A percentile compares a stretch with the other conserved stretches of the same genome.
Conservation (phyloP, 2,329 filamentous ascomycete genomes). For the Pseudocercospora pini-densiflorae region DNA sequence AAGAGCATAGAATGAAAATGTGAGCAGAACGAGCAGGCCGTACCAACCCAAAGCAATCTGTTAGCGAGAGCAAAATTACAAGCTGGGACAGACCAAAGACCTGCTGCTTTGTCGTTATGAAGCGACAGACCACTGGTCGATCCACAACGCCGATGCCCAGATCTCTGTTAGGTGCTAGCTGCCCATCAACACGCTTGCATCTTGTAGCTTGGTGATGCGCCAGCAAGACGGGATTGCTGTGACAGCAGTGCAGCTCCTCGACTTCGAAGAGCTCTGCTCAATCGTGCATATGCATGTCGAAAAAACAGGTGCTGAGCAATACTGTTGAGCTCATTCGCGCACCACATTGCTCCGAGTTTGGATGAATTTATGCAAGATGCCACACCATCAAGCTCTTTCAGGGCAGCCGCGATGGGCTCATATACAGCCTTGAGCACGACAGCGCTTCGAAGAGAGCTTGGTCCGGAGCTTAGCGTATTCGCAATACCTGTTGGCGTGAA, state of each 20-base stretch:
- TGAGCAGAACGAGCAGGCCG: background rate
- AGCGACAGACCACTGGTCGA: background rate
- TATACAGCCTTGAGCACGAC: constrained; percentile 22
- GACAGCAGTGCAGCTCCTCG: too few species aligned
- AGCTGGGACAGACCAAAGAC: background rate
- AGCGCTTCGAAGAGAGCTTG: constrained; percentile 13
- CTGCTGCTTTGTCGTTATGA: background rate
- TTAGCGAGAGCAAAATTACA: background rate
- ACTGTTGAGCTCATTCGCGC: background rate
- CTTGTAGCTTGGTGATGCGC: background rate
- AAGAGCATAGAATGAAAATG: background rate
- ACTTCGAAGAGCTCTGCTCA: background rate
- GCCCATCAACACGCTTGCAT: background rate
- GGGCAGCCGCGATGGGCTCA: constrained; percentile 10
- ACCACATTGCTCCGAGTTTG: background rate
- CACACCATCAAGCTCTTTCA: background rate
- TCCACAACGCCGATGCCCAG: background rate
- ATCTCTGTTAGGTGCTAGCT: background rate
- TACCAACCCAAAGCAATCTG: background rate
- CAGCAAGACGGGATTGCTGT: too few species aligned
- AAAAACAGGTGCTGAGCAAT: background rate
- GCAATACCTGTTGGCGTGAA: constrained; percentile 1
- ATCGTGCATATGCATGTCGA: background rate
- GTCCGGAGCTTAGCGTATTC: constrained; percentile 5
- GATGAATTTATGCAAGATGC: background rate